Evolutionary conservation across 208 protist genomes (phyloP).

Genomic region (Trypanosoma brucei): DNA sequence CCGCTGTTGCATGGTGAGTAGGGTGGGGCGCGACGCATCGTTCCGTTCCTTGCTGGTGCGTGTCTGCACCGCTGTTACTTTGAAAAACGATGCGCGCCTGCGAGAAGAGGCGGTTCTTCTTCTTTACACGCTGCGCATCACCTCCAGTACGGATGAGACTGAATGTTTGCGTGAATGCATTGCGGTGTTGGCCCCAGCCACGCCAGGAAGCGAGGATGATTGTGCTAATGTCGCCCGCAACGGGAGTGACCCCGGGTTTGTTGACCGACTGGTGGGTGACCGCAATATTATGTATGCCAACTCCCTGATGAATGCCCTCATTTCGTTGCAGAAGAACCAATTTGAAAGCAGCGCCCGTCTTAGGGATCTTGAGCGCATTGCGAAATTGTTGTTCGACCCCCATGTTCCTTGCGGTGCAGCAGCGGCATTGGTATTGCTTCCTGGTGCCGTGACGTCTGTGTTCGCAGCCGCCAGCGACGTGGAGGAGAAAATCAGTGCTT

Average conservation of each 20-base stretch:
- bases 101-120: conserved; percentile 8
- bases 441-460: conserved; percentile 12
- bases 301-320: conserved; percentile 5
- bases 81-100: conserved; percentile 1
- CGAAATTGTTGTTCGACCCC: conserved; percentile 5
- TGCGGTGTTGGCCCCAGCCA: background rate
- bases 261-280: background rate
- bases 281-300: conserved; percentile 1
- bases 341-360: conserved; percentile 19
- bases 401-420: conserved; percentile 4
- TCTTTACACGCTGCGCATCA: conserved; percentile 10
- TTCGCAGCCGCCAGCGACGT: conserved; percentile 22
- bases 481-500: conserved; percentile 21
- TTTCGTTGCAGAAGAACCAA: conserved; percentile 16
- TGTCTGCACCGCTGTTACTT: background rate
- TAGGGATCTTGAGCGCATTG: conserved; percentile 9
- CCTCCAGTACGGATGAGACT: background rate
- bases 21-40: background rate
- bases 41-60: conserved; percentile 7
- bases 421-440: conserved; percentile 14
- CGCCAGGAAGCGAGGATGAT: background rate
- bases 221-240: background rate
- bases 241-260: background rate
- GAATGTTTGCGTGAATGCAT: background rate
- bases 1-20: conserved; percentile 9